Conservation (phyloP, 345 rosid species). For the Boechera retrofracta region DNA sequence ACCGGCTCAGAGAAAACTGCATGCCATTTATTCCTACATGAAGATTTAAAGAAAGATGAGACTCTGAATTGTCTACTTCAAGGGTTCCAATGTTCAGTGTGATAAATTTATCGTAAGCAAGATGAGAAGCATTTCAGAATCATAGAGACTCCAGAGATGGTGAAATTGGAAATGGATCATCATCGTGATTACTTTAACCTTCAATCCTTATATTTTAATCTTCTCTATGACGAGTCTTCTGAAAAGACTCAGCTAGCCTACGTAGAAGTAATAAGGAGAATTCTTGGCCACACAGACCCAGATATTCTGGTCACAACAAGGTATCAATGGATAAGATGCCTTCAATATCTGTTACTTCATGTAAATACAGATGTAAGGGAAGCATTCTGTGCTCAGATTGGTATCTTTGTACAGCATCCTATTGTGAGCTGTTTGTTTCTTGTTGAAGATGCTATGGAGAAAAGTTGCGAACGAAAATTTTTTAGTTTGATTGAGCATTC, state of each 20-base stretch:
- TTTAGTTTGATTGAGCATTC: no score
- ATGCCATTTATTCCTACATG: no score
- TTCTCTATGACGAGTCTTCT: conserved; percentile 70
- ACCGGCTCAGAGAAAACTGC: no score
- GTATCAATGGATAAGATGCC: conserved; percentile 67
- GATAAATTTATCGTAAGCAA: conserved; percentile 51
- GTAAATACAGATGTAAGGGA: conserved; percentile 74
- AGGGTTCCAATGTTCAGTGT: conserved; percentile 89
- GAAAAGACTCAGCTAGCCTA: conserved; percentile 89
- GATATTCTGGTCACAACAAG: conserved; percentile 45
- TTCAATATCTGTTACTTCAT: conserved; percentile 66
- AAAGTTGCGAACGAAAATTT: no score
- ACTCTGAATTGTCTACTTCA: conserved; percentile 55
- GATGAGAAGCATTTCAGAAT: conserved; percentile 45
- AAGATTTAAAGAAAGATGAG: conserved; percentile 15
- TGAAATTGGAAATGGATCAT: conserved; percentile 42
- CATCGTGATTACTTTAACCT: conserved; percentile 53
- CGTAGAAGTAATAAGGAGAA: conserved; percentile 62
- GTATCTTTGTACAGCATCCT: conserved; percentile 57
- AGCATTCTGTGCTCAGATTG: conserved; percentile 79
- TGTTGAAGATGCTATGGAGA: no score
- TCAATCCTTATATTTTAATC: conserved; percentile 60
- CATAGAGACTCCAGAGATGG: conserved; percentile 45
- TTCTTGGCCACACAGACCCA: conserved; percentile 53
- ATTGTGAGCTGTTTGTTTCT: no score